A percentile compares a stretch with the other conserved stretches of the same genome.
These are phyloP conservation scores for Adansonia gregorii DNA, from an alignment of 441 rosid genomes.

Conservation along the genomic window DNA sequence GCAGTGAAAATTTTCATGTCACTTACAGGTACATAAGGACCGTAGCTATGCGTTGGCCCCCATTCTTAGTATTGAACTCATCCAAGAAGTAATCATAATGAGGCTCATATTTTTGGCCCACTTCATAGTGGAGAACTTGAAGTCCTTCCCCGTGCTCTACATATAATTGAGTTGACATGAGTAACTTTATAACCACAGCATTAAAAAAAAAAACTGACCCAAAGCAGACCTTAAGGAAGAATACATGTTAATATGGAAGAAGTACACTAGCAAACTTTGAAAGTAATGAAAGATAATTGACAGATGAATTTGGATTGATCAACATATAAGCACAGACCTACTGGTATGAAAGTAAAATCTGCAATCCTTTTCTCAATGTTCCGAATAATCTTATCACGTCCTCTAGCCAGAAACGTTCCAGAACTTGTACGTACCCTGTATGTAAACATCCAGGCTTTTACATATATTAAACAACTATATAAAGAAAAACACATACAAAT, in stretches of 20 bases:
- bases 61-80: constrained; percentile 63
- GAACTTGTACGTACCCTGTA: constrained; percentile 71
- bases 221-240: background rate
- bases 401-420: constrained; percentile 64
- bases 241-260: background rate
- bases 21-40: constrained; percentile 81
- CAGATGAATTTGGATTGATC: background rate
- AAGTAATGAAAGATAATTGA: background rate
- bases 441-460: constrained; percentile 11
- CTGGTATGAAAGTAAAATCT: constrained; percentile 71
- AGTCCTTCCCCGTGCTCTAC: constrained; percentile 79
- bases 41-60: constrained; percentile 76
- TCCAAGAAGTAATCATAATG: constrained; percentile 72
- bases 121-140: constrained; percentile 73
- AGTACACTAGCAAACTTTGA: background rate
- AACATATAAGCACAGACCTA: constrained; percentile 47
- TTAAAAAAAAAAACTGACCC: background rate
- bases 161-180: constrained; percentile 29
- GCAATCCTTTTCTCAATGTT: constrained; percentile 67
- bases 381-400: constrained; percentile 58
- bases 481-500: background rate
- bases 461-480: background rate
- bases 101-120: constrained; percentile 71
- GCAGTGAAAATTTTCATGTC: background rate
- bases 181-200: background rate